Percentiles rank a stretch among this genome's conserved stretches.
phyloP scores from a whole-genome alignment of 805 yeast genomes.

The Suhomyces sp. region DNA sequence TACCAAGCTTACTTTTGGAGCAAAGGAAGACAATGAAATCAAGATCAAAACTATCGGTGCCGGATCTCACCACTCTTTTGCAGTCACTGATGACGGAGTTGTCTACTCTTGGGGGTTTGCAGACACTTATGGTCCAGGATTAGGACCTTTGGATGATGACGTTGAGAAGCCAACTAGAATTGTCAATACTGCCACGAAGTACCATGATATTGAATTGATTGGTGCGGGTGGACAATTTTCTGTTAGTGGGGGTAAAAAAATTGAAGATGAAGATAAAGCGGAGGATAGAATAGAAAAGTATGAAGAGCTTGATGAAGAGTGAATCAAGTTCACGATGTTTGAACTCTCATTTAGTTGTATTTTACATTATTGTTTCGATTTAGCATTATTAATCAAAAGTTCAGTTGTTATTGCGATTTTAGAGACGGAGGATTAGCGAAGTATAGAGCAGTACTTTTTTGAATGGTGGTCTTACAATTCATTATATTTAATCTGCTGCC shows the following conservation, averaged over 20 bases:
- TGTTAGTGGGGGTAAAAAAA: slow-evolving; percentile 77
- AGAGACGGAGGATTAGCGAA: too few relatives aligned
- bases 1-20: slow-evolving; percentile 51
- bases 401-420: too few relatives aligned
- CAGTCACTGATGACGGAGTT: slow-evolving; percentile 79
- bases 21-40: slow-evolving; percentile 27
- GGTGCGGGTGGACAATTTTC: slow-evolving; percentile 99
- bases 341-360: too few relatives aligned
- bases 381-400: too few relatives aligned
- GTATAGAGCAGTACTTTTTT: too few relatives aligned
- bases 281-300: slow-evolving; percentile 52
- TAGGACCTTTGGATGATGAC: slow-evolving; percentile 89
- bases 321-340: too few relatives aligned
- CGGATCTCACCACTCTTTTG: slow-evolving; percentile 93
- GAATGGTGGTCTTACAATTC: too few relatives aligned
- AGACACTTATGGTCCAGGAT: slow-evolving; percentile 94
- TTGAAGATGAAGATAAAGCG: slow-evolving; percentile 48
- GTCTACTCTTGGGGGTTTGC: slow-evolving; percentile 98
- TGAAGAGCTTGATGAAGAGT: slow-evolving; percentile 48
- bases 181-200: slow-evolving; percentile 89
- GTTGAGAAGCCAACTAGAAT: slow-evolving; percentile 86
- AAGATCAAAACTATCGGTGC: slow-evolving; percentile 54
- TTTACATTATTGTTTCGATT: too few relatives aligned
- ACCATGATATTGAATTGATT: slow-evolving; percentile 63
- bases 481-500: too few relatives aligned